phyloP scores from a whole-genome alignment of 768 basidiomycete genomes.

The Lactarius vividus region DNA sequence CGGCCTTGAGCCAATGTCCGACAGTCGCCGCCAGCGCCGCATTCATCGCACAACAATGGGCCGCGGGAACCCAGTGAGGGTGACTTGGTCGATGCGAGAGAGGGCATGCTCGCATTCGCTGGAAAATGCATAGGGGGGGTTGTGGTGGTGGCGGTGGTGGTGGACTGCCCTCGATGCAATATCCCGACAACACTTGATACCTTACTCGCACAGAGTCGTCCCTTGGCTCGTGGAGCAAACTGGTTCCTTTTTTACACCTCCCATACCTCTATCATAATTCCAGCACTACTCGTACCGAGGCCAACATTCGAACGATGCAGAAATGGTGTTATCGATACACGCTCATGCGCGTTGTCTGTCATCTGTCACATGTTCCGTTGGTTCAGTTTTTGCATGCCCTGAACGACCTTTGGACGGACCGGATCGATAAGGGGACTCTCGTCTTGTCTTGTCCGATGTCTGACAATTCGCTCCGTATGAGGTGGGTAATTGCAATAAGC shows the following conservation, averaged over 20 bases:
- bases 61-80: conserved; percentile 7
- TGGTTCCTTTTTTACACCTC: neutral
- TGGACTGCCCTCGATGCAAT: neutral
- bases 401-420: neutral
- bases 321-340: neutral
- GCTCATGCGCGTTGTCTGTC: neutral
- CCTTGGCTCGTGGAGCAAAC: neutral
- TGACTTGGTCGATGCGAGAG: conserved; percentile 3
- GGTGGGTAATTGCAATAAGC: neutral
- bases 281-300: neutral
- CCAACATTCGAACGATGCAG: neutral
- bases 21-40: neutral
- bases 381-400: neutral
- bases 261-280: neutral
- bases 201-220: neutral
- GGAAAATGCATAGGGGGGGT: neutral
- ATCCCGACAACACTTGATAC: conserved; percentile 5
- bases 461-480: neutral
- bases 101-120: neutral
- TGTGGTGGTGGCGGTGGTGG: neutral
- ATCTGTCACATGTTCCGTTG: neutral
- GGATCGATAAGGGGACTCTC: conserved; percentile 6
- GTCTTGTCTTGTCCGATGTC: neutral
- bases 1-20: neutral
- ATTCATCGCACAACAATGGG: neutral